These are phyloP conservation scores for Nematodospora anomalae DNA, from an alignment of 1,139 yeast genomes.

Conservation along the genomic window DNA sequence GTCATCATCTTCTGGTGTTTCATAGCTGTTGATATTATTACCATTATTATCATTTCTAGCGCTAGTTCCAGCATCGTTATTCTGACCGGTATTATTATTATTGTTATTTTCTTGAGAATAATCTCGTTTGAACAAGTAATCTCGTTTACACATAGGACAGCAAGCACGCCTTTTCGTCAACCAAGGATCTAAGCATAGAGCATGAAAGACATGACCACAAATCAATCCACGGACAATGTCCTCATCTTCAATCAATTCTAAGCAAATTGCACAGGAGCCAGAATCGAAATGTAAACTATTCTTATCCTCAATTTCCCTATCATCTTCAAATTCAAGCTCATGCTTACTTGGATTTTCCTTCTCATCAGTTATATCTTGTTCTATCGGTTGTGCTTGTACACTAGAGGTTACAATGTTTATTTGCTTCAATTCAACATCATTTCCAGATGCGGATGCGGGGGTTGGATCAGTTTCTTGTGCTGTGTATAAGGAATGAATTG, in stretches of 20 bases:
- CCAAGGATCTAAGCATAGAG: conserved; percentile 84
- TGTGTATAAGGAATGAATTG: conserved; percentile 9
- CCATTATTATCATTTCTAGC: conserved; percentile 9
- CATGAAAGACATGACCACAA: conserved; percentile 85
- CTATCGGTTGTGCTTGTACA: background rate
- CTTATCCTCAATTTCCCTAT: background rate
- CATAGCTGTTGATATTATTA: conserved; percentile 16
- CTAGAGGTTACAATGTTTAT: conserved; percentile 3
- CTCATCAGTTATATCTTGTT: conserved; percentile 2
- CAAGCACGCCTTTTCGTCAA: conserved; percentile 71
- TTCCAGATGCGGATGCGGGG: background rate
- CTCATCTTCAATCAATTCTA: conserved; percentile 61
- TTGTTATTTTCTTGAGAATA: conserved; percentile 9
- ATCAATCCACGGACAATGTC: conserved; percentile 70
- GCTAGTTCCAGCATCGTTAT: conserved; percentile 15
- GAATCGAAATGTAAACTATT: conserved; percentile 57
- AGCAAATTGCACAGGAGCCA: conserved; percentile 81
- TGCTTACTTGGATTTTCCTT: background rate
- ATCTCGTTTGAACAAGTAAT: conserved; percentile 48
- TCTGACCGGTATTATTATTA: conserved; percentile 8
- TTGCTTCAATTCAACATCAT: conserved; percentile 14
- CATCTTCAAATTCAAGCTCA: background rate
- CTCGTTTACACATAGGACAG: conserved; percentile 84
- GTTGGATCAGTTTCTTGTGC: conserved; percentile 2
- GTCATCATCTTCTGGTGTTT: conserved; percentile 24